Evolutionary conservation across 148 eudicot genomes (phyloP), one percentile per base, ranked within the genome.

Genomic region (Nepenthes mirabilis): DNA sequence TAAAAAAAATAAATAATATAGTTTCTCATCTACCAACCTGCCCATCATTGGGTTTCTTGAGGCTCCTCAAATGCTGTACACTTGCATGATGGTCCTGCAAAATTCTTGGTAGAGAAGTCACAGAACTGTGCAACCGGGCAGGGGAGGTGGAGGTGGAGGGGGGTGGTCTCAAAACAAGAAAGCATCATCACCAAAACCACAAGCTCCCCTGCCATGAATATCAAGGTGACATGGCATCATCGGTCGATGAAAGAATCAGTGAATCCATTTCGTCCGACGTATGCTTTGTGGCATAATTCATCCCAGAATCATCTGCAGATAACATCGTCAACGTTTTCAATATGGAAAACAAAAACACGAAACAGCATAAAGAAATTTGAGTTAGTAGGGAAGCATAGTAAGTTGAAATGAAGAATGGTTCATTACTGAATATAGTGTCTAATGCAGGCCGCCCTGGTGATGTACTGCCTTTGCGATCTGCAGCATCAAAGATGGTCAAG

Each of bases 191-290:
- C 72, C 61, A 59, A 56, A 72, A 58, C 69, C 43, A 57, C 23
- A 37, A 56, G 66, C 49, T 51, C 60, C 59, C 11, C 33, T 34
- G 48, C 47, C 47, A 36, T 59, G 49, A 11, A 32, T 60, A 50
- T 72, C 60, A 82, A 1, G 91, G 82, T 23, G 77, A 72, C 89
- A 83, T 85, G 35, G 82, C 79, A 75, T 83, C 93, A 34, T 75
- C 87, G 0, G 76, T 66, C 63, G 96, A 70, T 23, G 88, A 45
- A 5, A 70, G 61, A 87, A 86, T 83, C 37, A 80, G 90, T 63
- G 78, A 72, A 72, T 89, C 97, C 67, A 78, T 65, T 69, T 80
- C 86, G 14, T 80, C 79, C 0, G 70, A 65, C 67, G 71, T 49
- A 47, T 72, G 79, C 52, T 74, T 75, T 47, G 71, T 60, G 12